Base-by-base conservation (phyloP, 176 grass and related monocot genomes). In the Hyparrhenia diplandra region DNA sequence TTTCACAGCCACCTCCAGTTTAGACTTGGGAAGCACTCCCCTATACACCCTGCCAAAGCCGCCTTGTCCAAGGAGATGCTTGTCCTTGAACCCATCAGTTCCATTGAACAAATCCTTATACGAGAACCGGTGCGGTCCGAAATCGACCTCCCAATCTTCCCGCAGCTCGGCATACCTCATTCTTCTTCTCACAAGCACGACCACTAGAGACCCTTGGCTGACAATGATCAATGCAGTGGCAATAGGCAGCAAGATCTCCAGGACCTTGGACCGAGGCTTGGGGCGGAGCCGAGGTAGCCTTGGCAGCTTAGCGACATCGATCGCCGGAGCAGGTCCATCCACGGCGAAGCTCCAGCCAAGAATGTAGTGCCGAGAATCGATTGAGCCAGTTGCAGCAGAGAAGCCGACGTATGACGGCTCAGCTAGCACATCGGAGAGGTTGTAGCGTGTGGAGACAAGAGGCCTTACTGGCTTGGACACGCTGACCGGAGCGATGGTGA, bases 301-400 rank as follows among this genome's bases (percentile, higher is more conserved):
- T 3, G 91, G 91, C 30, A 94, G 30, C 40, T 74, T 74, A 27
- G 37, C 39, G n/a, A 80, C 30, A 58, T 91, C 31, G 36, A 94
- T 80, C 0, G 12, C 25, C 25, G 64, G 81, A 10, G 85, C 85
- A 10, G 13, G 41, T n/a, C 68, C 75, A 18, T 91, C 54, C 69
- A 90, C 58, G 61, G 69, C 79, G 6, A 91, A 94, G 76, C 92
- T 94, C 92, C 92, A 94, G 9, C 88, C 92, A 12, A 91, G 79
- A 35, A 94, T 47, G 2, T 74, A 94, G 64, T 91, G 80, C 6
- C 39, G 6, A 0, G 80, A 67, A 5, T 14, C 13, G 5, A 76
- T 6, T 0, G 55, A 10, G 0, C 76, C 76, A 0, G 87, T 81
- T 1, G 76, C 25, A 0, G 77, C 17, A 2, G 86, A 83, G 67